Evolutionary conservation across 495 filamentous ascomycete genomes (phyloP), one percentile per base, ranked within the genome.

Genomic region (Schizothecium vesticola): DNA sequence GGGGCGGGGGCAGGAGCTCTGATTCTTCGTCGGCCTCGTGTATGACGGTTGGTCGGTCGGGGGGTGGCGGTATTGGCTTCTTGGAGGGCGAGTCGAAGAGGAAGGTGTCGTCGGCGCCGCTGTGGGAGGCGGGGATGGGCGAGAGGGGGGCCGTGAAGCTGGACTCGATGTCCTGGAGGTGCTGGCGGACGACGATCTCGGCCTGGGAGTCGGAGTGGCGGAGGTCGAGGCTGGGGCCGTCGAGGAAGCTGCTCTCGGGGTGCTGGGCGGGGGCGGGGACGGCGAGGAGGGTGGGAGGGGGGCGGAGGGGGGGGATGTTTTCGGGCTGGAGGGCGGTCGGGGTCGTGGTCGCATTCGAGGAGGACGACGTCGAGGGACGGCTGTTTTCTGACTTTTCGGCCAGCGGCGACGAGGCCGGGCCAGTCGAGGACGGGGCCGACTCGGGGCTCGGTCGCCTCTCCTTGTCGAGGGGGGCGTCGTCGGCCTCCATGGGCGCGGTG

Each of bases 121-220:
- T 81, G 62, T 72, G 79, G 57, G 72, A 75, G 23, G 78, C 72
- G 13, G 76, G 76, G 43, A 81, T 79, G 28, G 81, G 85, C 57
- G 86, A 86, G 59, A 82, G 71, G 59, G 85, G 84, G 26, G 84
- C 83, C 55, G 93, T 63, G 70, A 96, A 96, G 73, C 91, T 96
- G 9, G 92, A 96, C 75, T 97, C 93, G 67, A 95, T 86, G 74
- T 96, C 93, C 81, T 91, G 89, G 67, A 96, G 75, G 75, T 91
- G 90, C 65, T 80, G 78, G 31, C 78, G 78, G 16, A 82, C 79
- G 36, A 77, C 77, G n/a, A 78, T 76, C 59, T 84, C 82, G 65
- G 80, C 79, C 36, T 83, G 68, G 3, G 82, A 80, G 59, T 84
- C 81, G 59, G 76, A 72, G 36, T 67, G 75, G 67, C 66, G 73